These are phyloP conservation scores for Rhodotorula paludigena DNA, from an alignment of 768 basidiomycete species.

Conservation along the genomic window DNA sequence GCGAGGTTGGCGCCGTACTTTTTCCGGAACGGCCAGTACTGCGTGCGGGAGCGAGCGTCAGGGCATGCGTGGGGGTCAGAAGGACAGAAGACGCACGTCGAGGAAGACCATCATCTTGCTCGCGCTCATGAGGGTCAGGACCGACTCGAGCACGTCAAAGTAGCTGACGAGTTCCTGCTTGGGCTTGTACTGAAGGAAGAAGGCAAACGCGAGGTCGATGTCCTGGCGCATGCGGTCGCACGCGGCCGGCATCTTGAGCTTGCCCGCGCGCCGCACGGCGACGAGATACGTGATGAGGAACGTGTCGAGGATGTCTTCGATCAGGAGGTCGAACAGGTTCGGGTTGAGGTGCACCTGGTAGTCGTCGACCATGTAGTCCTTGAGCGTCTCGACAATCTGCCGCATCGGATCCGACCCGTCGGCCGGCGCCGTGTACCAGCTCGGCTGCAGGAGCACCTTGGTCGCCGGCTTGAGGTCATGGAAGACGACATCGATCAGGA, in stretches of 20 bases:
- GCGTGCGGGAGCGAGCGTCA: conserved; percentile 52
- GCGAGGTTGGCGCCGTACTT: conserved; percentile 85
- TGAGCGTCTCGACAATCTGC: conserved; percentile 90
- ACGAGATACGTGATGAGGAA: conserved; percentile 88
- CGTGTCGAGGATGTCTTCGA: conserved; percentile 85
- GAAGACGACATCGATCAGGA: conserved; percentile 88
- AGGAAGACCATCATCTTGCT: conserved; percentile 39
- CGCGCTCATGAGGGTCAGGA: conserved; percentile 31
- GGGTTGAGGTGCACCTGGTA: conserved; percentile 87
- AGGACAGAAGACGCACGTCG: conserved; percentile 18
- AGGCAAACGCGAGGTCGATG: conserved; percentile 66
- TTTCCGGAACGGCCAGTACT: conserved; percentile 63
- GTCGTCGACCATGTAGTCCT: conserved; percentile 89
- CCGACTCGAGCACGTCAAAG: conserved; percentile 81
- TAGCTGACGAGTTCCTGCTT: conserved; percentile 71
- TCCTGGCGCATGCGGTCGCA: conserved; percentile 79
- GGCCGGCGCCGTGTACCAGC: conserved; percentile 65
- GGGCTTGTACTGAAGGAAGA: conserved; percentile 74
- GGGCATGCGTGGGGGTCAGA: conserved; percentile 66
- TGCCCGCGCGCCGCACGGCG: conserved; percentile 73
- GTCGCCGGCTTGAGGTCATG: conserved; percentile 86
- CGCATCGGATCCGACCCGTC: conserved; percentile 60
- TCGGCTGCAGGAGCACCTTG: conserved; percentile 67
- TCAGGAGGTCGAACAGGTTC: conserved; percentile 78
- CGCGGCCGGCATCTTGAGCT: conserved; percentile 77